Evolutionary conservation across 192 early-diverging fungal species (phyloP), one percentile per base, ranked within the genome.

Genomic region (Podila horticola): DNA sequence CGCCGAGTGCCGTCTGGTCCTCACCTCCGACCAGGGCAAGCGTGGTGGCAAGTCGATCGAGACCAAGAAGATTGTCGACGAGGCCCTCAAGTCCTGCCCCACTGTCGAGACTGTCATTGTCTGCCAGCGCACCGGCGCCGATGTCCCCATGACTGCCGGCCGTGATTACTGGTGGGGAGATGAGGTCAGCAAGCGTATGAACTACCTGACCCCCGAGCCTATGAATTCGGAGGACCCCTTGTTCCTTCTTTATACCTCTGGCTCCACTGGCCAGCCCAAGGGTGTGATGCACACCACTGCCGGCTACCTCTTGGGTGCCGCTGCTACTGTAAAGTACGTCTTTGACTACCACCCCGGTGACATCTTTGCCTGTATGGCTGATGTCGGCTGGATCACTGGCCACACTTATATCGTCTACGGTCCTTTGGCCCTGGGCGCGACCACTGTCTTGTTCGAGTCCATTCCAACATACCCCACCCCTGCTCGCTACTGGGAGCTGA

Each of bases 101-200:
- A 84, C 86, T 59, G 94, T 99, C 45, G 88, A 94, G 84, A 90
- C 88, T 17, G 94, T 97, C 30, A 87, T 99, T 70, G 96, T 99
- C 58, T 95, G 91, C 87, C 95, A 93, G 81, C 91, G 95, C 73
- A 99, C 97, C 8, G 95, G 95, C 64, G 92, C 90, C 71, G 84
- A 88, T 33, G 94, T 97, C n/a, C 86, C 94, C 8, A 94, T 97
- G 86, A 84, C 72, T 58, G 71, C 86, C 3, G 88, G 88, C 24
- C 89, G 96, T 63, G 97, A 99, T 72, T 89, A 94, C 52, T 99
- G 96, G 96, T 98, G 95, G 96, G 93, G 97, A 83, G 96, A 99
- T 61, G 96, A 95, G 69, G 84, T 91, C 34, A 85, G 84, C 68
- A 92, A 92, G 59, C 93, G 96, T 84, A 91, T 94, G 65, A 91